Evolutionary conservation across 257 asterid genomes (phyloP).

Genomic region (Plantago elongata): DNA sequence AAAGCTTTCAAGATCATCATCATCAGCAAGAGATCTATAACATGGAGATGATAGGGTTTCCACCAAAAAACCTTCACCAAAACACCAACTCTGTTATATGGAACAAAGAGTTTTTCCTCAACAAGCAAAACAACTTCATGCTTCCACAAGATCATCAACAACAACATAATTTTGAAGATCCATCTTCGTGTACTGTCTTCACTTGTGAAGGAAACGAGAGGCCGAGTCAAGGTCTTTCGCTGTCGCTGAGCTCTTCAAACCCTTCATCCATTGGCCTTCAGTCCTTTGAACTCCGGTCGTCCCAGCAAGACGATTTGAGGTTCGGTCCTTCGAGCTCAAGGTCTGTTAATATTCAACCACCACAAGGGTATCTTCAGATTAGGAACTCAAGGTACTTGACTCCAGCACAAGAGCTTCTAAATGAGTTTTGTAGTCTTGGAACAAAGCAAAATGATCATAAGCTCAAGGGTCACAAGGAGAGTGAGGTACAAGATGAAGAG

Average conservation of each 20-base stretch:
- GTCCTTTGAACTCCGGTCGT: conserved; percentile 52
- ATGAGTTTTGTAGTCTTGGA: conserved; percentile 68
- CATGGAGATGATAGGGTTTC: conserved; percentile 75
- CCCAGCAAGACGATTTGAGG: conserved; percentile 24
- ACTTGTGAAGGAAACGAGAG: conserved; percentile 69
- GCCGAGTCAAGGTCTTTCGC: conserved; percentile 85
- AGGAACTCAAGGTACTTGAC: conserved; percentile 51
- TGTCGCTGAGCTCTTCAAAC: conserved; percentile 60
- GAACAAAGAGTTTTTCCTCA: conserved; percentile 37
- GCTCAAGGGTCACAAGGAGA: conserved; percentile 27
- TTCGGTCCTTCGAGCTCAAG: conserved; percentile 57
- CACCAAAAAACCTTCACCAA: conserved; percentile 23
- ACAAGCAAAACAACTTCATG: conserved; percentile 12
- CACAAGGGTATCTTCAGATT: conserved; percentile 24
- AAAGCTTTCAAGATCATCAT: conserved; percentile 10
- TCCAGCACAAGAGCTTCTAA: conserved; percentile 69
- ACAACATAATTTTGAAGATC: conserved; percentile 13
- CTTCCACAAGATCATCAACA: conserved; percentile 21
- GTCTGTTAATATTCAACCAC: conserved; percentile 31
- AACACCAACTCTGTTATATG: conserved; percentile 25
- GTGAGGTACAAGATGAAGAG: conserved; percentile 40
- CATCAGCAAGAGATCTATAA: conserved; percentile 51
- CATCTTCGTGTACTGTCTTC: conserved; percentile 30
- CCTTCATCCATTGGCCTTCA: conserved; percentile 59
- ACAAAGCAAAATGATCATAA: conserved; percentile 26